Evolutionary conservation across 2,329 filamentous ascomycete genomes (phyloP), one percentile per base, ranked within the genome.

Genomic region (Cladosporium sp.): DNA sequence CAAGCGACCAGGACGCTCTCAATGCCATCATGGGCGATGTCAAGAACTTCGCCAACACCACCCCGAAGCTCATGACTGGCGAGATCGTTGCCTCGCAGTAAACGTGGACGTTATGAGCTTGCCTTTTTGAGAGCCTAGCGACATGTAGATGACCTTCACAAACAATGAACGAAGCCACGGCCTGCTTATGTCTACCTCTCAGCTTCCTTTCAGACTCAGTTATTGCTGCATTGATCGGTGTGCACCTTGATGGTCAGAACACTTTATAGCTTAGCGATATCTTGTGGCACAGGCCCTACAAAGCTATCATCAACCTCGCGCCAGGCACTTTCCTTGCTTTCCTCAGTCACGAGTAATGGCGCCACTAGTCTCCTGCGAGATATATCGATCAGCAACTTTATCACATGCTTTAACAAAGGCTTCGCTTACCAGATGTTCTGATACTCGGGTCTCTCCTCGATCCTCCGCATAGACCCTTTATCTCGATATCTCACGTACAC

Each of bases 31-130:
- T 78, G 66, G 75, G 62, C 18, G 75, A 78, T 64, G 69, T 78
- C 4, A 60, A 67, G 33, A 79, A 79, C 69, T 79, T 78, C 62
- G 66, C 69, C 29, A 73, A 78, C 66, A 75, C 75, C 67, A 46
- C 74, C n/a, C 77, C 77, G 2, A 67, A 72, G 11, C 66, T 78
- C 35, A 58, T 78, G 53, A 66, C 67, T 33, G 77, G 76, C 23
- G 70, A 71, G 49, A 66, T 77, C 31, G 70, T 73, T 29, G 72
- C 69, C 23, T 66, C 66, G 2, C 37, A 55, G 31, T 69, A 66
- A 53, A 60, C 56, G 7, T 44, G 28, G 23, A 33, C 11, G 21
- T 1, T 60, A 23, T 29, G 37, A 60, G 33, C 57, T 60, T 23
- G 21, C 37, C 37, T 60, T 29, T 33, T 12, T n/a, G 12, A 11